Evolutionary conservation across 352 stramenopile species (phyloP), one percentile per base, ranked within the genome.

Genomic region (Globisporangium orthogonon): DNA sequence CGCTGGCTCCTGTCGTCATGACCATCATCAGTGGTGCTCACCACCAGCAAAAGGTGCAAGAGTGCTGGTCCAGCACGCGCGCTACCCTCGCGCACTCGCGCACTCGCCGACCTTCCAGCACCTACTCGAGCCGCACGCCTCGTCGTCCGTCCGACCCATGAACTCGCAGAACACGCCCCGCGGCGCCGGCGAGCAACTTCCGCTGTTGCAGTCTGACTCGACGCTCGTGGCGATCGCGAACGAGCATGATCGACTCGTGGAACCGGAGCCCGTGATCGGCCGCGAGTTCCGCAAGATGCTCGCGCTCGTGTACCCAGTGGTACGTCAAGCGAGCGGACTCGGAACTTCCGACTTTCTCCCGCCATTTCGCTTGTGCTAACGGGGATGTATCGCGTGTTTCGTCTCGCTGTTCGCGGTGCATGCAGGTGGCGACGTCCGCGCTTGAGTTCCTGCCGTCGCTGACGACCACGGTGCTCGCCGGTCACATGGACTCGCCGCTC

Each of bases 401-500:
- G 23, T 23, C 23, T 23, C 23, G 23, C 23, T 23, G 23, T 23
- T 23, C 23, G 23, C 23, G 23, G 23, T 23, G 23, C 4, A 13
- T 44, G 3, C 7, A 64, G 58, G 52, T 64, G 44, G 62, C 73
- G 56, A 83, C 67, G 15, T 72, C 67, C 11, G 62, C 68, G 29
- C 60, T 86, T 23, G 77, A 87, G 58, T 85, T 80, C 55, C 52
- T 86, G 3, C 77, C 77, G 7, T 63, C 67, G 17, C 63, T 82
- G 43, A 78, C 70, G 45, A 77, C 72, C 54, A 79, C 86, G 43
- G 66, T 83, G 39, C 64, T 89, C 28, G 74, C 77, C 4, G 76
- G 79, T 23, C 76, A 84, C 65, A 85, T 89, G 52, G 49, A 83
- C 57, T 82, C 74, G n/a, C 67, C 73, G 0, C 47, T 72, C 28